Conservation (phyloP, 164 flowering plant species). For the Vitis rotundifolia region DNA sequence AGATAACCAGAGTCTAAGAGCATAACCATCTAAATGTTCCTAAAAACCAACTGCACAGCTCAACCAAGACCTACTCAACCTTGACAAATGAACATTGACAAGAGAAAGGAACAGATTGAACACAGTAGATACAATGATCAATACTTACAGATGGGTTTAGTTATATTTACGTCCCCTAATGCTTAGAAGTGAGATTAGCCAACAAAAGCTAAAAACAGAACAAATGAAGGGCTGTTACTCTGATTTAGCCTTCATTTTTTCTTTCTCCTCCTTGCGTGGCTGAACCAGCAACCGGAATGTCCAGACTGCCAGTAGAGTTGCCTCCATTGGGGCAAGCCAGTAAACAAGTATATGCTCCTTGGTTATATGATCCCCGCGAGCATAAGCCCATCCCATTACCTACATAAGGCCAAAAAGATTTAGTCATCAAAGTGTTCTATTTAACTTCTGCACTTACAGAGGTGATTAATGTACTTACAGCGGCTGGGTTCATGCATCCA, state of each 20-base stretch:
- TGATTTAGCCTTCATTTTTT: slow-evolving; percentile 37
- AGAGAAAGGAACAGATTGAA: too few species aligned
- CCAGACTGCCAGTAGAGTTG: slow-evolving; percentile 76
- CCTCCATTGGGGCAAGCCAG: slow-evolving; percentile 95
- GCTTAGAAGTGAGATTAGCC: background rate
- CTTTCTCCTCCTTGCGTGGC: slow-evolving; percentile 38
- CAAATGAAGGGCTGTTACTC: slow-evolving; percentile 29
- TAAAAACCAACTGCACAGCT: too few species aligned
- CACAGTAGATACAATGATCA: too few species aligned
- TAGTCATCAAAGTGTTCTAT: background rate
- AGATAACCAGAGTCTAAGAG: too few species aligned
- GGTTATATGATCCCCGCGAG: slow-evolving; percentile 79
- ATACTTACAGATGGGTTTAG: background rate
- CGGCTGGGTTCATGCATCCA: slow-evolving; percentile 96
- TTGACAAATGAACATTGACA: too few species aligned
- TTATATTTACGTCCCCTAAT: background rate
- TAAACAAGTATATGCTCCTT: slow-evolving; percentile 89
- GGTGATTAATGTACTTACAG: slow-evolving; percentile 52
- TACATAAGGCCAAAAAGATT: slow-evolving; percentile 6
- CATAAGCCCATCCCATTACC: slow-evolving; percentile 83
- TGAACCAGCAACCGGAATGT: slow-evolving; percentile 48
- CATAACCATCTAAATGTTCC: too few species aligned
- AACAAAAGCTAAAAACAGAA: background rate
- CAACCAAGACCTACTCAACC: too few species aligned
- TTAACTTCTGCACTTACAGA: too few species aligned